Percentiles rank a stretch among this genome's conserved stretches.
Conservation (phyloP, 176 grass and related monocot genomes). For the Secale cereale region DNA sequence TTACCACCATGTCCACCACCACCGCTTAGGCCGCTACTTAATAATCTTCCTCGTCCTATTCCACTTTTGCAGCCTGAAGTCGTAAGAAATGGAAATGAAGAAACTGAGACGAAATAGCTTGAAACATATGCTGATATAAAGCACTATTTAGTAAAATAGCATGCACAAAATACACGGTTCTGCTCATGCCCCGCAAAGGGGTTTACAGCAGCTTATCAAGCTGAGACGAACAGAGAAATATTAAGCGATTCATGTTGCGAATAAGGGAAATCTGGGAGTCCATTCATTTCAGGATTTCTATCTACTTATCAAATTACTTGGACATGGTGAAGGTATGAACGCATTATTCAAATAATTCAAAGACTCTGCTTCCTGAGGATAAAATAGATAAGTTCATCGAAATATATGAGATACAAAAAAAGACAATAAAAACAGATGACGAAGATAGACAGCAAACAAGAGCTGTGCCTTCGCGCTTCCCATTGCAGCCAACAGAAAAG, state of each 20-base stretch:
- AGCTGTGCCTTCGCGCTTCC: too few relatives aligned
- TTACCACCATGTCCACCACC: constrained; percentile 97
- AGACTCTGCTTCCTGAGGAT: too few relatives aligned
- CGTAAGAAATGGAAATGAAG: constrained; percentile 3
- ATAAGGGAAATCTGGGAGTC: too few relatives aligned
- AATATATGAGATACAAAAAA: too few relatives aligned
- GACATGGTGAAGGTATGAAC: too few relatives aligned
- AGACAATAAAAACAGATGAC: too few relatives aligned
- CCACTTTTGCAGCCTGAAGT: constrained; percentile 86
- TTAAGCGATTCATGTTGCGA: neutral
- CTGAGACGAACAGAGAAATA: neutral
- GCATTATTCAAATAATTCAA: too few relatives aligned
- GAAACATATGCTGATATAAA: constrained; percentile 9
- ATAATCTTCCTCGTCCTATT: constrained; percentile 69
- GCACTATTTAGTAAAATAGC: neutral
- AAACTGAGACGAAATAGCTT: neutral
- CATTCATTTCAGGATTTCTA: too few relatives aligned
- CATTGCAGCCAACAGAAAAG: too few relatives aligned
- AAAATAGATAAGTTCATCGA: too few relatives aligned
- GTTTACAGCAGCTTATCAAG: neutral
- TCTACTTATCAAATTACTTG: too few relatives aligned
- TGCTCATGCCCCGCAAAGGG: neutral
- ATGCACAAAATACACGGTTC: neutral
- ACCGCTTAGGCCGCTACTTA: constrained; percentile 61
- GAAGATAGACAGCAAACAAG: too few relatives aligned